Base-by-base conservation (phyloP, 2,329 filamentous ascomycete species). In the Stromatinia cepivora region DNA sequence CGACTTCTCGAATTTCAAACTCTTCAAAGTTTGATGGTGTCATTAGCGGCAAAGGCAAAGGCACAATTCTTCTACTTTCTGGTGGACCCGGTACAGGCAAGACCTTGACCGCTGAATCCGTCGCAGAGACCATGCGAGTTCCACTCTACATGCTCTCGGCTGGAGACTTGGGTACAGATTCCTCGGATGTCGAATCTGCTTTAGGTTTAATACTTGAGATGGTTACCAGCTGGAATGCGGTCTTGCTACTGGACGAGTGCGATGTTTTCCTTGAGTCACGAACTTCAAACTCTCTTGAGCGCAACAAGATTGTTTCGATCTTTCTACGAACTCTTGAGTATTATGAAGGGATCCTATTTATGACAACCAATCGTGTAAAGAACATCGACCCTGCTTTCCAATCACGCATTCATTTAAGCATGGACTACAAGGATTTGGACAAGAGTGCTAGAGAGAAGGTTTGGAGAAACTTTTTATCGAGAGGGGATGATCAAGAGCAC, bases 241-340 rank as follows among this genome's bases (percentile, higher is more conserved):
- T 93, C 3, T 81, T 92, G 0, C 83, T 93, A 4, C 85, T 92
- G 1, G 90, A 92, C 75, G 90, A 92, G 80, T 89, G 87, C 31
- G 88, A 90, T 73, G 84, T 88, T n/a, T 89, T 89, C 79, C 75
- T 80, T 1, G 76, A 79, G 62, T 72, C 73, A 5, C 72, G 72
- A 56, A 70, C 71, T 11, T 70, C 75, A 8, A 72, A 78, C 66
- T 78, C 81, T 71, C 73, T 81, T 4, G 75, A 80, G 69, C 78
- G 81, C 59, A 83, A 83, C 76, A 78, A 78, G 63, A 74, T 83
- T 36, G 79, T 81, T 31, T 76, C 73, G 64, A 76, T 79, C 8
- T 81, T 81, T 69, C 71, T 81, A 3, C 74, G 78, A 0, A 77
- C 75, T 0, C 71, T 81, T 0, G 80, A 81, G 64, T 81, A 79